Conservation (phyloP, 768 basidiomycete genomes). For the Chiua virens region DNA sequence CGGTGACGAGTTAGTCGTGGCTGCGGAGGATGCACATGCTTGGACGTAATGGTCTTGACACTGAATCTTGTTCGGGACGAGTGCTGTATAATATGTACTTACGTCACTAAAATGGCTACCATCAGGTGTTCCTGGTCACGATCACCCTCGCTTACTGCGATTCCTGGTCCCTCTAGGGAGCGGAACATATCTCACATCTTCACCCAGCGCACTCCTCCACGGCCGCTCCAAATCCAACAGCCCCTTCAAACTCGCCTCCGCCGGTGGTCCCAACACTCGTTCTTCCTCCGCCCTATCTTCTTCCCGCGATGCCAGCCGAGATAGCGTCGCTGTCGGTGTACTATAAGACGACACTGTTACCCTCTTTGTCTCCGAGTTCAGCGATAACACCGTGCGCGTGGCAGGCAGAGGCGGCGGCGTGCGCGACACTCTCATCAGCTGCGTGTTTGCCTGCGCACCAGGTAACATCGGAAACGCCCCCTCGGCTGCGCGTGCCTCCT, state of each 20-base stretch:
- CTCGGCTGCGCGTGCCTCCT: constrained; percentile 48
- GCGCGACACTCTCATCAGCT: constrained; percentile 10
- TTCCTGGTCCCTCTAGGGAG: constrained; percentile 9
- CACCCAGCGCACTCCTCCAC: constrained; percentile 44
- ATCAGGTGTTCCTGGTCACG: no score
- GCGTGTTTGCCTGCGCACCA: constrained; percentile 7
- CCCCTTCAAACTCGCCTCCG: constrained; percentile 35
- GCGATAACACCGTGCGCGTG: constrained; percentile 59
- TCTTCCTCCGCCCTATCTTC: constrained; percentile 37
- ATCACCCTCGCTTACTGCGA: background rate
- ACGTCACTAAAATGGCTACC: no score
- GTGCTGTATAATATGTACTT: no score
- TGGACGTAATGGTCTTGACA: no score
- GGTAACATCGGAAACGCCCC: constrained; percentile 64
- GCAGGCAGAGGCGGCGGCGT: constrained; percentile 32
- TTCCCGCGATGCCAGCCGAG: constrained; percentile 36
- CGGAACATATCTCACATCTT: constrained; percentile 38
- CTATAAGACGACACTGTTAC: constrained; percentile 55
- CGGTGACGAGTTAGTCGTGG: no score
- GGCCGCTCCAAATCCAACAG: constrained; percentile 33
- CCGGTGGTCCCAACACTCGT: constrained; percentile 41
- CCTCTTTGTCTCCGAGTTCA: constrained; percentile 51
- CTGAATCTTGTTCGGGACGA: no score
- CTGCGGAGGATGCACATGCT: no score
- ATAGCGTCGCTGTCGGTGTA: constrained; percentile 30